Base-by-base conservation (phyloP, 257 asterid genomes). In the Solanum neorickii region DNA sequence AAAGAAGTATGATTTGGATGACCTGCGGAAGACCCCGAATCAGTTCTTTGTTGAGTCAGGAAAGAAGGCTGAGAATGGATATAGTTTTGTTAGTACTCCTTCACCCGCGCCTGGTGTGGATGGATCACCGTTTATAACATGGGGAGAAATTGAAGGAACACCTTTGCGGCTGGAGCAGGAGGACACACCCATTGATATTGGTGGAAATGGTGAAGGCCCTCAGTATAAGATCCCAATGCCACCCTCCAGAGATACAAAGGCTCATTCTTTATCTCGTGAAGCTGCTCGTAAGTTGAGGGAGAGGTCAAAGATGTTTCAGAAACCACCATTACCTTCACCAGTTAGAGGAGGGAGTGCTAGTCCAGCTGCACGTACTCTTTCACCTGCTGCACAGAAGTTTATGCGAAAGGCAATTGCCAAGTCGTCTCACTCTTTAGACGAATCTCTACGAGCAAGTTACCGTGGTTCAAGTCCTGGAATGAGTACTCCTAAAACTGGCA, bases 61-160 rank as follows among this genome's bases (percentile, higher is more conserved):
- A 87, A 95, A 95, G 90, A 95, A 92, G 90, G 98, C 98, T 8
- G 98, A 92, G 52, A 95, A 97, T 86, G 99, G 99, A 31, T 97
- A 95, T 92, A 93, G 90, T 86, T 97, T 93, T 87, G 98, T 95
- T 87, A 94, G 86, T 91, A 97, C 99, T 25, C 99, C 99, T 1
- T 97, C 99, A n/a, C 99, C 99, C 60, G 98, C 94, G 11, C 99
- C 99, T 1, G 99, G 99, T 89, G 91, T 87, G 47, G 98, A 97
- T 47, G 99, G 91, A 87, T 97, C 99, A 0, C 99, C 99, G 0
- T 93, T 97, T 83, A 93, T 95, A 72, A 97, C 99, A 0, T 97
- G 99, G 99, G 99, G 99, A 73, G 99, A 97, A 86, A 97, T 97
- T 85, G 99, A 97, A 87, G 99, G 99, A 66, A 97, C 98, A 0